Evolutionary conservation across 441 rosid species (phyloP).

Genomic region (Geranium incanum): DNA sequence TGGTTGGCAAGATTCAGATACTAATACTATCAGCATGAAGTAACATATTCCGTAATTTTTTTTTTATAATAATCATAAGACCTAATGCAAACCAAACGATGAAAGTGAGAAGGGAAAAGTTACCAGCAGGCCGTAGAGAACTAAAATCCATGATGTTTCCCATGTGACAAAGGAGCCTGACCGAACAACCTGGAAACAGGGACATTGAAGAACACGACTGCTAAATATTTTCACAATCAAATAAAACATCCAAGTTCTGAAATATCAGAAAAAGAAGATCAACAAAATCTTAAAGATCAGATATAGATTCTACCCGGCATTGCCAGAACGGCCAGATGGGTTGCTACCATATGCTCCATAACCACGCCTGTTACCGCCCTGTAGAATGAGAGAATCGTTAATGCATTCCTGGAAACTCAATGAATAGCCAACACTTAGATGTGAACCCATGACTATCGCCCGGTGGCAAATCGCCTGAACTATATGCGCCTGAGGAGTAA

Average conservation of each 20-base stretch:
- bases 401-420: not conserved
- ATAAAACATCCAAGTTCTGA: not conserved
- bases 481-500: too few relatives aligned
- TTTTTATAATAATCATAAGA: constrained; percentile 14
- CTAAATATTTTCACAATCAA: constrained; percentile 1
- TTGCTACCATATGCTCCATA: constrained; percentile 85
- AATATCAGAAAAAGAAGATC: not conserved
- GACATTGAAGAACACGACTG: constrained; percentile 9
- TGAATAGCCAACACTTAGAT: constrained; percentile 33
- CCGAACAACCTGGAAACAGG: constrained; percentile 21
- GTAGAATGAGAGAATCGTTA: constrained; percentile 2
- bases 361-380: constrained; percentile 58
- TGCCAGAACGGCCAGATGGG: constrained; percentile 65
- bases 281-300: not conserved
- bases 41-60: constrained; percentile 16
- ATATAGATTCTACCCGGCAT: constrained; percentile 59
- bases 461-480: constrained; percentile 49
- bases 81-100: constrained; percentile 1
- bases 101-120: not conserved
- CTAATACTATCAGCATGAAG: constrained; percentile 22
- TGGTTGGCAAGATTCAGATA: constrained; percentile 21
- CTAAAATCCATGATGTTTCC: constrained; percentile 25
- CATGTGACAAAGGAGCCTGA: constrained; percentile 19
- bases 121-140: constrained; percentile 16
- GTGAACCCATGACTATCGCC: constrained; percentile 60